Conservation (phyloP, 1,139 yeast genomes). For the Geotrichum macrosporum region DNA sequence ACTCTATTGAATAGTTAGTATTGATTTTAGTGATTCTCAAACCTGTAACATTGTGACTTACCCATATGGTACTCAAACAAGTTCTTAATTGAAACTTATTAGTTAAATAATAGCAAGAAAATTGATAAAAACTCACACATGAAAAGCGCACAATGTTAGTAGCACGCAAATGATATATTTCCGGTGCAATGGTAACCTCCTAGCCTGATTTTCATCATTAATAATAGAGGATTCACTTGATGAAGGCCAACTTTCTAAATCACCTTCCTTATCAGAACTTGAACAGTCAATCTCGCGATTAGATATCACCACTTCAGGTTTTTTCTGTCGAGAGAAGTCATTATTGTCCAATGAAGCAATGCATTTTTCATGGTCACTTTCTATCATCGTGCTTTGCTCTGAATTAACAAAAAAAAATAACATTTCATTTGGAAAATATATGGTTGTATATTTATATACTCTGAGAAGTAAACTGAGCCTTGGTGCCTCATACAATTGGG, state of each 20-base stretch:
- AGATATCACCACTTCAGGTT: no score
- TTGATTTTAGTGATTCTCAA: constrained; percentile 38
- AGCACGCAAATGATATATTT: constrained; percentile 55
- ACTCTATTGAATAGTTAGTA: constrained; percentile 25
- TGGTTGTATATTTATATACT: no score
- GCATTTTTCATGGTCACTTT: no score
- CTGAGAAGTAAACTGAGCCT: no score
- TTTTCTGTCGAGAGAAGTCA: no score
- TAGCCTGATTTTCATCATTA: constrained; percentile 53
- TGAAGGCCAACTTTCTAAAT: neutral
- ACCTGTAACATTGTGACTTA: constrained; percentile 45
- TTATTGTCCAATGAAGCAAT: no score
- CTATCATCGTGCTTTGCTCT: no score
- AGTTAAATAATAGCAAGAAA: neutral
- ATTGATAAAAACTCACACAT: constrained; percentile 27
- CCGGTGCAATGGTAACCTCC: constrained; percentile 37
- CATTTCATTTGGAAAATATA: no score
- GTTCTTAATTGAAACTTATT: constrained; percentile 32
- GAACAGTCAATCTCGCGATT: no score
- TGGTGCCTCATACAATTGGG: no score
- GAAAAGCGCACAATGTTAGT: constrained; percentile 47
- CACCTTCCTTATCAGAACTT: neutral
- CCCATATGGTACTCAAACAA: constrained; percentile 54
- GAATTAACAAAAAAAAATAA: no score
- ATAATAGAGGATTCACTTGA: neutral